Evolutionary conservation across 2,329 filamentous ascomycete genomes (phyloP), one percentile per base, ranked within the genome.

Genomic region (Trichoderma asperellum): DNA sequence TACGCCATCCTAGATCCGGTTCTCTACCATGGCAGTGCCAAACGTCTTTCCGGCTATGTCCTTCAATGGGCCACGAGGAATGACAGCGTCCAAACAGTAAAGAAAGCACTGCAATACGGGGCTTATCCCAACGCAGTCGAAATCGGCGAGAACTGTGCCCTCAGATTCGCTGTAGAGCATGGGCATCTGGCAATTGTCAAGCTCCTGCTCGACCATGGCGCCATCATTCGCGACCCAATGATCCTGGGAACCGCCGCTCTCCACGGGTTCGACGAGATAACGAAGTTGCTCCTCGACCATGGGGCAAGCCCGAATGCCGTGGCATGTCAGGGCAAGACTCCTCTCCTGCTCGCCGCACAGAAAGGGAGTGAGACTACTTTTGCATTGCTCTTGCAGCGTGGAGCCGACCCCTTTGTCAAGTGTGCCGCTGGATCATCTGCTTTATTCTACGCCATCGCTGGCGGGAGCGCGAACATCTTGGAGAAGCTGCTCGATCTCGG

Each of bases 181-280:
- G 52, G 52, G n/a, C 40, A 59, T 40, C 2, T 49, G 14, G 11
- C 57, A 2, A 70, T 67, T 2, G 56, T 61, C 55, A 32, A 29
- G 34, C 57, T 70, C 34, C 24, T 67, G 16, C 40, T 70, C 6
- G 34, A 70, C n/a, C 21, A 56, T 18, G 68, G 62, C 24, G 68
- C 68, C 24, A 29, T 34, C 7, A 27, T 61, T n/a, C 3, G 14
- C 8, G 67, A 69, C 18, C 37, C 43, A 18, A 69, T 37, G 52
- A 29, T 58, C 8, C 16, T 69, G 29, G 53, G 24, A 12, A 52
- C 53, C 8, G 67, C 67, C 2, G 55, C 55, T 11, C 6, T 24
- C 0, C 43, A n/a, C 29, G 53, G 53, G 1, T 57, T 57, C 5
- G 60, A 69, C 24, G 55, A 63, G n/a, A 58, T 64, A 11, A 24